Conservation (phyloP, 768 basidiomycete genomes). For the Lentinula aciculospora region DNA sequence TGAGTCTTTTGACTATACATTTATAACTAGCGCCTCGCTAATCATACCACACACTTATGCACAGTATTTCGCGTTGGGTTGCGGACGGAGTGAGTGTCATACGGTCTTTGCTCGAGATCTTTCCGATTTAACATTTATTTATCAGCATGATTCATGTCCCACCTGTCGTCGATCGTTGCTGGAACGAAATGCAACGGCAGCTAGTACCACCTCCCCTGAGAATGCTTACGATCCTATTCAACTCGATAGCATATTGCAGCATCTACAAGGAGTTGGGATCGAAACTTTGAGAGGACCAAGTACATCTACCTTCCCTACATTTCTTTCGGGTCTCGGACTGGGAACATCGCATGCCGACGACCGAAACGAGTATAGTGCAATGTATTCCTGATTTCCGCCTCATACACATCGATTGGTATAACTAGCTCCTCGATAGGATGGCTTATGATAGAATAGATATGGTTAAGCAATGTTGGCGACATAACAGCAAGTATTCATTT, state of each 20-base stretch:
- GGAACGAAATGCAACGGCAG: conserved; percentile 11
- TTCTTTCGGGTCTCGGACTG: background rate
- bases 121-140: conserved; percentile 10
- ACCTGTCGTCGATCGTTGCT: conserved; percentile 51
- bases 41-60: background rate
- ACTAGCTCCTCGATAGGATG: background rate
- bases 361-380: conserved; percentile 37
- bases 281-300: background rate
- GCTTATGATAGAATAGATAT: background rate
- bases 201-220: conserved; percentile 9
- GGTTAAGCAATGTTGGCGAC: background rate
- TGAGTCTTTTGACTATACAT: conserved; percentile 15
- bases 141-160: conserved; percentile 62
- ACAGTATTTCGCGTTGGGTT: conserved; percentile 63
- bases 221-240: conserved; percentile 4
- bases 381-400: conserved; percentile 47
- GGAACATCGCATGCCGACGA: conserved; percentile 15
- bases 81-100: conserved; percentile 41
- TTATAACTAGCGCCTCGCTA: conserved; percentile 12
- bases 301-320: background rate
- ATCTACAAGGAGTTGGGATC: background rate
- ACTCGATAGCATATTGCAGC: background rate
- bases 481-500: background rate
- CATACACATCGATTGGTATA: conserved; percentile 4
- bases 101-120: background rate